Percentiles rank a stretch among this genome's conserved stretches.
Conservation (phyloP, 179 eudicot genomes). For the Beta corolliflora region DNA sequence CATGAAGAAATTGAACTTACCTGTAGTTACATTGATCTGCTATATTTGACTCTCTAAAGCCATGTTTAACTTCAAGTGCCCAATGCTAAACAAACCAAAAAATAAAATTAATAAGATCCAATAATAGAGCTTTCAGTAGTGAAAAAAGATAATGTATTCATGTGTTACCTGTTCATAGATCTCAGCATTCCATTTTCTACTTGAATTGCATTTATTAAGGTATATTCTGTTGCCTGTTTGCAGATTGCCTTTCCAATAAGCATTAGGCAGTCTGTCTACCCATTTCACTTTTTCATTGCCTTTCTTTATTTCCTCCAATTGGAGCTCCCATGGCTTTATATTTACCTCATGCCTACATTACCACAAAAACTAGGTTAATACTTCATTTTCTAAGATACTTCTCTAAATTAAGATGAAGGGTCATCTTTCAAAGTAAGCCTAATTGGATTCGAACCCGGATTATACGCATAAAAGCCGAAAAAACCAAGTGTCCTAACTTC, state of each 20-base stretch:
- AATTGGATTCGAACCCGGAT: no score
- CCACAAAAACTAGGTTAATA: not conserved
- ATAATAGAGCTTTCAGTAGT: no score
- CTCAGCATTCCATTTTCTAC: conserved; percentile 33
- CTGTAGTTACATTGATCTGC: conserved; percentile 56
- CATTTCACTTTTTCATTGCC: conserved; percentile 41
- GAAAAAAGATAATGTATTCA: no score
- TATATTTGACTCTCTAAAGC: conserved; percentile 45
- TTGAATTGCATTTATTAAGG: conserved; percentile 40
- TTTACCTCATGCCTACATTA: conserved; percentile 46
- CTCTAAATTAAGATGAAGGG: no score
- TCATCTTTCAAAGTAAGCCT: no score
- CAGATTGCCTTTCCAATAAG: conserved; percentile 54
- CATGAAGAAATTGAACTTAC: conserved; percentile 23
- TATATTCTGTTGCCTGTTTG: conserved; percentile 17
- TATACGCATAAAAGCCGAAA: no score
- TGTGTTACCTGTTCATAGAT: conserved; percentile 33
- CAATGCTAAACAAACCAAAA: conserved; percentile 37
- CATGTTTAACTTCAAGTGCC: conserved; percentile 38
- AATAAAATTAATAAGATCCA: not conserved
- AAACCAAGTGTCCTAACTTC: no score
- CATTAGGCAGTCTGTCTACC: conserved; percentile 39
- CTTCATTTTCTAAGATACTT: no score
- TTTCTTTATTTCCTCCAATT: conserved; percentile 28
- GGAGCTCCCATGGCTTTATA: conserved; percentile 46